Conservation (phyloP, 495 filamentous ascomycete genomes). For the Aspergillus bertholletiae region DNA sequence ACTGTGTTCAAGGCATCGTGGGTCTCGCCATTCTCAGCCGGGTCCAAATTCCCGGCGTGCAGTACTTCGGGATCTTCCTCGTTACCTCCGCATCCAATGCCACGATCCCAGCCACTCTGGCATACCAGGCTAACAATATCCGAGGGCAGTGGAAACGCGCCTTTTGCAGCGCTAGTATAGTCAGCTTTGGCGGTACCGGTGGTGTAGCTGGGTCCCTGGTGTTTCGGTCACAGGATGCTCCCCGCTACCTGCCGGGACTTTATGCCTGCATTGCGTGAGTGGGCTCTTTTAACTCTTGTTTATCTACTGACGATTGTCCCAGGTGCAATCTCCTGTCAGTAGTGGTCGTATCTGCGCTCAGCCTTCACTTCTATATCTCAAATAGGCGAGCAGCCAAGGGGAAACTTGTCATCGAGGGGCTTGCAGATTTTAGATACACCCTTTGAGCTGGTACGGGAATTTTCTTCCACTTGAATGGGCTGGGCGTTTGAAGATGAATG, state of each 20-base stretch:
- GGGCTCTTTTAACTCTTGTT: not conserved
- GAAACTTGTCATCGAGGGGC: constrained; percentile 34
- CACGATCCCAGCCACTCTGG: constrained; percentile 55
- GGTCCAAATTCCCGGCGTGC: constrained; percentile 40
- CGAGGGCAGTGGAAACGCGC: constrained; percentile 66
- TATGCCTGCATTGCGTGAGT: constrained; percentile 43
- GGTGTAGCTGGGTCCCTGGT: constrained; percentile 56
- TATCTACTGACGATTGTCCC: not conserved
- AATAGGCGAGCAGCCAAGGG: constrained; percentile 37
- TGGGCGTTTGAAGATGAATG: too few species aligned
- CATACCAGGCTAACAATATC: constrained; percentile 65
- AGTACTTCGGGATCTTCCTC: constrained; percentile 65
- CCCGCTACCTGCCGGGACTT: constrained; percentile 54
- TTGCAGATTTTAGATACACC: constrained; percentile 36
- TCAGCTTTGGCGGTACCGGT: constrained; percentile 54
- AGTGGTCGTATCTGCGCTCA: constrained; percentile 27
- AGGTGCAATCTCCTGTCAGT: constrained; percentile 44
- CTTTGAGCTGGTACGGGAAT: constrained; percentile 28
- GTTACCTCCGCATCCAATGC: constrained; percentile 56
- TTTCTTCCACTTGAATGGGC: too few species aligned
- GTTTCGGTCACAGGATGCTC: constrained; percentile 57
- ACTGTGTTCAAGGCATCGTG: constrained; percentile 45
- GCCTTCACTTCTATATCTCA: constrained; percentile 30
- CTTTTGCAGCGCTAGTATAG: constrained; percentile 54
- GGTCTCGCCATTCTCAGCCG: constrained; percentile 54